Evolutionary conservation across 164 flowering plant species (phyloP).

Genomic region (Akebia trifoliata): DNA sequence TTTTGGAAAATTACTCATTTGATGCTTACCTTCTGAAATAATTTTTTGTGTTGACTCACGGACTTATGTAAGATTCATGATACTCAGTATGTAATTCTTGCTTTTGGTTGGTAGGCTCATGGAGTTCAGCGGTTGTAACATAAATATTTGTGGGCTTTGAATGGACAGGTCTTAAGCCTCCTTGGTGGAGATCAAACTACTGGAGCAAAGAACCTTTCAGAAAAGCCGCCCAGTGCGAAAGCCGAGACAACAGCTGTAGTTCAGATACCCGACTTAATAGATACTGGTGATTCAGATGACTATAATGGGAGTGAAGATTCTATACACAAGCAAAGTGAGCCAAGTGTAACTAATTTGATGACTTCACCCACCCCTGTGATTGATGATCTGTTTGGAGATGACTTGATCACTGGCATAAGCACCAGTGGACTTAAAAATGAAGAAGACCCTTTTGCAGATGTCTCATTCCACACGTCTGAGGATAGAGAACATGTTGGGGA

Average conservation of each 20-base stretch:
- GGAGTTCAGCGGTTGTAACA: not conserved
- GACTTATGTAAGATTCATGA: too few species aligned
- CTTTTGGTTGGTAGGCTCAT: too few species aligned
- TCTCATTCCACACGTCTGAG: conserved; percentile 65
- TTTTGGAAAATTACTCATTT: too few species aligned
- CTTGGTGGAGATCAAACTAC: conserved; percentile 42
- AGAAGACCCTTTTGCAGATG: conserved; percentile 93
- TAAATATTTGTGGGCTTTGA: conserved; percentile 9
- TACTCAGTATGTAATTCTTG: too few species aligned
- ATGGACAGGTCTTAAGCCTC: conserved; percentile 63
- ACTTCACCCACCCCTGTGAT: conserved; percentile 37
- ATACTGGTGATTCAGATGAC: conserved; percentile 58
- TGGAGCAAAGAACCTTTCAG: conserved; percentile 22
- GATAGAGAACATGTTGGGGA: conserved; percentile 42
- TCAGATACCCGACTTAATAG: conserved; percentile 82
- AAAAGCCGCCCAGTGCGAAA: conserved; percentile 30
- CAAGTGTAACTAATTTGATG: conserved; percentile 17
- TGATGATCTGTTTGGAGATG: conserved; percentile 78
- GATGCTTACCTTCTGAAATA: too few species aligned
- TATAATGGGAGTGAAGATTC: conserved; percentile 29
- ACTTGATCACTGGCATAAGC: conserved; percentile 24
- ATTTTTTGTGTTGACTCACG: too few species aligned
- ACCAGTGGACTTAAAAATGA: conserved; percentile 34
- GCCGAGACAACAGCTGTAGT: conserved; percentile 27
- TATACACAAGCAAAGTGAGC: conserved; percentile 22